Conservation (phyloP, 768 basidiomycete species). For the Leccinum variicolor region DNA sequence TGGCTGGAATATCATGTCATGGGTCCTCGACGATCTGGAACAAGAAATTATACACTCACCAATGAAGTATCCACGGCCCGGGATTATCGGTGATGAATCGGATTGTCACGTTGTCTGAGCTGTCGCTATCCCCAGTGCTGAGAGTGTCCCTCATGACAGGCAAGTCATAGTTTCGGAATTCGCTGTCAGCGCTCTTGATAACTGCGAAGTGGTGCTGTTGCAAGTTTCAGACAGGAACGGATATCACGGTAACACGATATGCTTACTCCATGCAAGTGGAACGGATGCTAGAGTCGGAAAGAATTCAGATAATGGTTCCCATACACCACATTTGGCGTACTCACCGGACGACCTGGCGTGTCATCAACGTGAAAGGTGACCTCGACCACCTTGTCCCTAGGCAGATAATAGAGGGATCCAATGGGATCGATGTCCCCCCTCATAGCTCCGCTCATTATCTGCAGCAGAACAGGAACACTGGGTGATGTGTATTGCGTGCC, state of each 20-base stretch:
- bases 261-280: conserved; percentile 22
- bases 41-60: conserved; percentile 9
- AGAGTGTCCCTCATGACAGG: conserved; percentile 55
- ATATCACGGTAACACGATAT: not conserved
- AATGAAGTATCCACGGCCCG: conserved; percentile 56
- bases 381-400: conserved; percentile 15
- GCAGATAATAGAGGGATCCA: conserved; percentile 13
- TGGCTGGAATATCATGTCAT: conserved; percentile 23
- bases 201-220: conserved; percentile 40
- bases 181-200: conserved; percentile 38
- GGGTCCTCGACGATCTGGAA: not conserved
- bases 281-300: conserved; percentile 12
- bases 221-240: not conserved
- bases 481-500: conserved; percentile 11
- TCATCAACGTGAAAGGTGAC: conserved; percentile 10
- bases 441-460: conserved; percentile 22
- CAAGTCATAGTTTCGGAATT: conserved; percentile 38
- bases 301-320: not conserved
- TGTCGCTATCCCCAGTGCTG: conserved; percentile 29
- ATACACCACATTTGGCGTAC: not conserved
- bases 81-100: conserved; percentile 68
- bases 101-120: conserved; percentile 41
- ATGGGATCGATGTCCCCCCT: conserved; percentile 1
- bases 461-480: conserved; percentile 14
- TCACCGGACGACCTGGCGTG: conserved; percentile 27